Base-by-base conservation (phyloP, 2,329 filamentous ascomycete genomes). In the Juglanconis oblonga region DNA sequence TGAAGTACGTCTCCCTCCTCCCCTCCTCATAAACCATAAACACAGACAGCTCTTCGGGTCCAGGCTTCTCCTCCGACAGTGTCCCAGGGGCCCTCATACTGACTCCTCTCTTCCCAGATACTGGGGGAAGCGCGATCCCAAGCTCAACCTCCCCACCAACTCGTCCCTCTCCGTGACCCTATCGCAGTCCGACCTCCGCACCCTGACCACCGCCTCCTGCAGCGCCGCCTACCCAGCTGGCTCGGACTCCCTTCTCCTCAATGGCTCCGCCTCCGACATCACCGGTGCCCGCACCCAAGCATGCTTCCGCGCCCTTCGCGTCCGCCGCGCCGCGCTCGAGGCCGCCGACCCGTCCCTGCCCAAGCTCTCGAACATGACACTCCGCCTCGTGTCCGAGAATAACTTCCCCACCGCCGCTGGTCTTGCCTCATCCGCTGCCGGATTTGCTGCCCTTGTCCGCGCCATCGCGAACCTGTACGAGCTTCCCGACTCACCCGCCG, bases 321-420 rank as follows among this genome's bases (percentile, higher is more conserved):
- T 86, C 55, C 87, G 95, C 50, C 90, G 95, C 64, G 82, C 86
- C 55, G 80, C 85, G 31, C 81, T 98, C 69, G 95, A 99, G 76
- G 79, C 81, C 40, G 76, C 82, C 63, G 81, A 97, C 72, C 68
- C 87, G 0, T 87, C 86, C 29, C 83, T 97, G n/a, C 92, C 94
- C 48, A 91, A 90, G 74, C 86, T 99, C 59, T 90, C 92, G 10
- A 73, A 81, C 55, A 81, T 90, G 69, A 87, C 90, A 38, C 86
- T 99, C 63, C 90, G 88, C 68, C 88, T 99, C 66, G 92, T 97
- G 59, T 95, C 91, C 59, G 90, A 95, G 79, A 99, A 99, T 84
- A 99, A 99, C 83, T 99, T 99, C 83, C 95, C 95, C 64, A 99
- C 95, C 2, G 95, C 95, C 32, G 95, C 95, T 4, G 95, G 95